These are phyloP conservation scores for Hygrophila difformis DNA, from an alignment of 257 asterid genomes.

Conservation along the genomic window DNA sequence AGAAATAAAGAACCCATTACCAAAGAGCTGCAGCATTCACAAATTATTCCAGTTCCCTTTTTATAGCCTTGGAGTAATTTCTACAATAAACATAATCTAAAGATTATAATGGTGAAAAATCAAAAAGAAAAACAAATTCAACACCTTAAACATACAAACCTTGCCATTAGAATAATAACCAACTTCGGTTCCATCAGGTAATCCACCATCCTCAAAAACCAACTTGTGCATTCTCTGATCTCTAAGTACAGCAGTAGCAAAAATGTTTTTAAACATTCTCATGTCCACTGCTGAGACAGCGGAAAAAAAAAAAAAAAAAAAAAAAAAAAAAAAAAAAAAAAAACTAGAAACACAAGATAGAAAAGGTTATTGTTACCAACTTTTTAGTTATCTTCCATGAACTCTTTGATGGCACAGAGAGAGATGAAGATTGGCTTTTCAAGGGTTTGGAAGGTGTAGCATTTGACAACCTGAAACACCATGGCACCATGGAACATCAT, in stretches of 20 bases:
- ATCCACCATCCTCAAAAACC: slow-evolving; percentile 83
- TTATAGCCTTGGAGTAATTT: slow-evolving; percentile 86
- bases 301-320: neutral
- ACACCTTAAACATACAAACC: slow-evolving; percentile 38
- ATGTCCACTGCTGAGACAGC: too few species aligned
- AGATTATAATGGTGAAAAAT: slow-evolving; percentile 17
- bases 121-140: slow-evolving; percentile 1
- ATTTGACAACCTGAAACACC: slow-evolving; percentile 37
- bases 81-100: slow-evolving; percentile 32
- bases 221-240: slow-evolving; percentile 92
- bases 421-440: slow-evolving; percentile 30
- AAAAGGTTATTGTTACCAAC: slow-evolving; percentile 27
- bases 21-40: slow-evolving; percentile 83
- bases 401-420: slow-evolving; percentile 42
- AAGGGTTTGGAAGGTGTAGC: slow-evolving; percentile 31
- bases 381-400: slow-evolving; percentile 79
- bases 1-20: slow-evolving; percentile 33
- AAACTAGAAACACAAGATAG: neutral
- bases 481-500: too few species aligned
- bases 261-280: slow-evolving; percentile 11
- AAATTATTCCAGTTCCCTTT: slow-evolving; percentile 78
- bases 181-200: slow-evolving; percentile 94
- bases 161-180: slow-evolving; percentile 89
- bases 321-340: neutral
- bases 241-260: slow-evolving; percentile 33